These are phyloP conservation scores for Nemania sp. DNA, from an alignment of 2,329 filamentous ascomycete species.

Conservation along the genomic window DNA sequence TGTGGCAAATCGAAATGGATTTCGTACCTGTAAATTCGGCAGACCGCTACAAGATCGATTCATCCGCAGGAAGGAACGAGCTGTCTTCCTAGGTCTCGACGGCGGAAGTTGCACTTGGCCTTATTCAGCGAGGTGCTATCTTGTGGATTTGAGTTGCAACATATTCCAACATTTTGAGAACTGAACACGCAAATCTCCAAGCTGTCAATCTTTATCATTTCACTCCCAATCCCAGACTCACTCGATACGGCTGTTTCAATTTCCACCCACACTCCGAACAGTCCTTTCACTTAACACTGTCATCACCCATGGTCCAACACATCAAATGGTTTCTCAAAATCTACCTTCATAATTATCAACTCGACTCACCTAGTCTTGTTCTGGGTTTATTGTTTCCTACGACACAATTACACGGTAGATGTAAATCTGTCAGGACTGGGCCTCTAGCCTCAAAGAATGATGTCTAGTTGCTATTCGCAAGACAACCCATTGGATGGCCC, in stretches of 20 bases:
- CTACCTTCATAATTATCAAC: neutral
- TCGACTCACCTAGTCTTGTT: neutral
- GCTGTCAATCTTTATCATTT: neutral
- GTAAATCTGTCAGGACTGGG: no score
- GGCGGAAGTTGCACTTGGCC: neutral
- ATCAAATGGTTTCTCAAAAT: no score
- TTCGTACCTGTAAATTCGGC: neutral
- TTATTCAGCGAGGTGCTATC: conserved; percentile 1
- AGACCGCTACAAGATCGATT: no score
- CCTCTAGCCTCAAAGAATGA: neutral
- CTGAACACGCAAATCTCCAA: neutral
- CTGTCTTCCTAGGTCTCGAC: no score
- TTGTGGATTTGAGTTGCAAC: neutral
- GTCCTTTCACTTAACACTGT: neutral
- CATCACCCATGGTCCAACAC: no score
- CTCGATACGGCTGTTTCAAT: neutral
- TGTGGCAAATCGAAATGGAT: neutral
- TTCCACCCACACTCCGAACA: neutral
- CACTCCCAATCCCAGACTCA: neutral
- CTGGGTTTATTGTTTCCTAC: neutral
- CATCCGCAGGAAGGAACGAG: no score
- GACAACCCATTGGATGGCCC: neutral
- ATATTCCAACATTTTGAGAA: neutral
- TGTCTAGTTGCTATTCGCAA: neutral
- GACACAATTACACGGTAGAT: no score